Base-by-base conservation (phyloP, 371 early-diverging fungal genomes). In the Mortierella sp. region DNA sequence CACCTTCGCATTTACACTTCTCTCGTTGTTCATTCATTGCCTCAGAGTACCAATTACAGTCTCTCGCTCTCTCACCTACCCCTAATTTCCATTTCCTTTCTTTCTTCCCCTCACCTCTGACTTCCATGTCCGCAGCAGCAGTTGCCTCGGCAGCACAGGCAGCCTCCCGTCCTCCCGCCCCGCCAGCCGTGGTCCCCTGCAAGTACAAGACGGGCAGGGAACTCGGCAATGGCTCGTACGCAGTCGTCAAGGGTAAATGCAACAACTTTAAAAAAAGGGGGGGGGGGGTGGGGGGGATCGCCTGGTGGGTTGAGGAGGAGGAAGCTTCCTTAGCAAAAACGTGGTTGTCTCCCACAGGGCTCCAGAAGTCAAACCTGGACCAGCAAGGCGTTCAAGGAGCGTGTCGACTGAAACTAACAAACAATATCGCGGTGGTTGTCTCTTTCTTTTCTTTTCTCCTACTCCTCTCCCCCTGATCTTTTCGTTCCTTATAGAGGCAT, bases 181-280 rank as follows among this genome's bases (percentile, higher is more conserved):
- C 87, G 53, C 37, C 37, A 9, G 37, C 37, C 37, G 37, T 37
- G 37, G 53, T 53, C 26, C 53, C 87, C 87, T 53, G 53, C 77
- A 87, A 88, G 70, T 90, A 90, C 64, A 88, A 87, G 68, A 89
- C 89, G 23, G 89, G 89, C 52, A 82, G 81, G 64, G 83, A 83
- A 11, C 81, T 89, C 53, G 89, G 89, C 5, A 84, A 85, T 62
- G 89, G 89, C 47, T 87, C 87, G 55, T 89, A 89, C 81, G 89
- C 88, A 46, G 81, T 84, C 7, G 89, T 89, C 19, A 89, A 89
- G 86, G 89, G 89, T 89, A 83, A 66, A 45, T 45, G 26, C 16
- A 57, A 50, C 50, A 50, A 50, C 50, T 21, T 50, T 37, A 37
- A 19, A 21, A 37, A 18, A 19, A 28, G 52, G 7, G 3, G 23